Conservation (phyloP, 2,329 filamentous ascomycete genomes). For the Trichoderma koningii region DNA sequence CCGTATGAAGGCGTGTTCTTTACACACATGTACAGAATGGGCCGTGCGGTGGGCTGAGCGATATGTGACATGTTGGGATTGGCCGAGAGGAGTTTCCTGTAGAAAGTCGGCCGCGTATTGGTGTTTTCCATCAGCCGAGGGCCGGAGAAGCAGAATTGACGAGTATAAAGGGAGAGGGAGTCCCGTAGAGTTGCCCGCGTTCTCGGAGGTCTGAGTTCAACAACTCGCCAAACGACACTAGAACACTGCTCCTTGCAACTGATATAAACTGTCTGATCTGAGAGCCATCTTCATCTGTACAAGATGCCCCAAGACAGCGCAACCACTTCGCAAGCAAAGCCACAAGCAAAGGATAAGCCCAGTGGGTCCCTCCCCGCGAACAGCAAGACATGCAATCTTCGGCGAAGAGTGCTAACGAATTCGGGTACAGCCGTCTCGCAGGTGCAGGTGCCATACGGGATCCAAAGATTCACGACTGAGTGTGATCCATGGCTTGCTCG, state of each 20-base stretch:
- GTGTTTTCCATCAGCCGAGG: background rate
- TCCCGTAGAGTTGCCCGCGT: background rate
- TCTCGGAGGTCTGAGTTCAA: background rate
- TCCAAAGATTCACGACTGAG: slow-evolving; percentile 23
- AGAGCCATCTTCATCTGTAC: background rate
- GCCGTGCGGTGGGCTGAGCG: background rate
- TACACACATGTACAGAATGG: slow-evolving; percentile 1
- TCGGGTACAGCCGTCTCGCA: slow-evolving; percentile 10
- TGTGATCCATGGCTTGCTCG: slow-evolving; percentile 19
- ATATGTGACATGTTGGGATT: slow-evolving; percentile 14
- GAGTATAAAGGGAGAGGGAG: slow-evolving; percentile 6
- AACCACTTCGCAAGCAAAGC: background rate
- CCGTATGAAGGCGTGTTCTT: background rate
- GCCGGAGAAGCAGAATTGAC: background rate
- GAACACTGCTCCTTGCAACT: background rate
- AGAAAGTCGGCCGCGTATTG: background rate
- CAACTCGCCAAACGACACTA: background rate
- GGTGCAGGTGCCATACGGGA: slow-evolving; percentile 16
- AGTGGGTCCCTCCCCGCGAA: slow-evolving; percentile 1
- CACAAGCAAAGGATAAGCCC: slow-evolving; percentile 3
- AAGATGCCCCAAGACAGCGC: slow-evolving; percentile 8
- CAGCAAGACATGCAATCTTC: slow-evolving; percentile 11
- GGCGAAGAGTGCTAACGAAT: slow-evolving; percentile 1
- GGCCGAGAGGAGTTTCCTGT: background rate
- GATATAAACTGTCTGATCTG: background rate